phyloP scores from a whole-genome alignment of 331 rosid species.

The Acacia pycnantha region DNA sequence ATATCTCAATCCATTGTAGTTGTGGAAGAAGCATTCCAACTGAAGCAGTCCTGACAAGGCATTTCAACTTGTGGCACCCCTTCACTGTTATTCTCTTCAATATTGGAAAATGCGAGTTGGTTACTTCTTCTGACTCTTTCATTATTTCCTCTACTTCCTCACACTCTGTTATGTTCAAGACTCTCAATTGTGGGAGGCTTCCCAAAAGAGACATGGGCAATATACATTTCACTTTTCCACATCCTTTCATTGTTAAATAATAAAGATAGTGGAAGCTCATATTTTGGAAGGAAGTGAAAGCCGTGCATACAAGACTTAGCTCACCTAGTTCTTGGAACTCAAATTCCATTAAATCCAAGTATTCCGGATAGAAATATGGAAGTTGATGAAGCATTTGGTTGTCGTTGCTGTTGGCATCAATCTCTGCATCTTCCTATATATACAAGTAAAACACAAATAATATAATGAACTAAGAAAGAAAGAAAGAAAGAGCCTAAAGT shows the following conservation, averaged over 20 bases:
- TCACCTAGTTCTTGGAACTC: background rate
- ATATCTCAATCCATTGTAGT: fast-evolving
- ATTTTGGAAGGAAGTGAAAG: background rate
- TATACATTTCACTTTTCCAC: background rate
- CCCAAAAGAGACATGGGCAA: background rate
- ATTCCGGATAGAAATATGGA: background rate
- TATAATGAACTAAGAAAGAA: background rate
- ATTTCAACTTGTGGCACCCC: background rate
- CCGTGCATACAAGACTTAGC: background rate
- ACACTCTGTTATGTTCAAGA: background rate
- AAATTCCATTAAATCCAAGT: background rate
- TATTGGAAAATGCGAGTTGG: background rate
- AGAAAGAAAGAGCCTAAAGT: background rate
- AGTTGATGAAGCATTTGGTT: background rate
- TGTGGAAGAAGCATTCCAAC: background rate
- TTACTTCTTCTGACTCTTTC: background rate
- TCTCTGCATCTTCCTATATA: background rate
- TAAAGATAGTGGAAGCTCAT: background rate
- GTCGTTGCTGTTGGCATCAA: background rate
- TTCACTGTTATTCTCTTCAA: fast-evolving
- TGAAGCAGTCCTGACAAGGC: background rate
- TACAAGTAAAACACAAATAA: background rate
- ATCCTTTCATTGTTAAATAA: background rate
- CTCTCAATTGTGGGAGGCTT: background rate
- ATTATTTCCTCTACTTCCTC: background rate